These are phyloP conservation scores for Hanseniaspora pseudoguilliermondii DNA, from an alignment of 805 yeast genomes.

Conservation along the genomic window DNA sequence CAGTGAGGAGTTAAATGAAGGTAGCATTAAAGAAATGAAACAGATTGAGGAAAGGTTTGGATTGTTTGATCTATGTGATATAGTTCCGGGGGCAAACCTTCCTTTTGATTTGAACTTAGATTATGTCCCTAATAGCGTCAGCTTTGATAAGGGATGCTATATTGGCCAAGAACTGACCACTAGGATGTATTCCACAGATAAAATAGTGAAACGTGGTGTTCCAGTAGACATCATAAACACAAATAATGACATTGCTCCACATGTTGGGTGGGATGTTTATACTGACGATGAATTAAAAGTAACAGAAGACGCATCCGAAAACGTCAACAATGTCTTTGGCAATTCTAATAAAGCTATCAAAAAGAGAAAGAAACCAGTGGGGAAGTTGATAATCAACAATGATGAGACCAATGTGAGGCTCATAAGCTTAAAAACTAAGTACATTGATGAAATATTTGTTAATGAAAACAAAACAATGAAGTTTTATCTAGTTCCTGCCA, in stretches of 20 bases:
- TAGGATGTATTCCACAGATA: conserved; percentile 71
- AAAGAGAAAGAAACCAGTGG: conserved; percentile 39
- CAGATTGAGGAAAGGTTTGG: not conserved
- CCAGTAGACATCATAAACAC: conserved; percentile 38
- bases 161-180: conserved; percentile 93
- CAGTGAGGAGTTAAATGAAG: not conserved
- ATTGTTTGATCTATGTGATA: not conserved
- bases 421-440: conserved; percentile 33
- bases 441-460: conserved; percentile 23
- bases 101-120: conserved; percentile 84
- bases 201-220: conserved; percentile 66
- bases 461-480: conserved; percentile 24
- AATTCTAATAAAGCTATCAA: conserved; percentile 17
- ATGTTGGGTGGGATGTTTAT: conserved; percentile 18
- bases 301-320: not conserved
- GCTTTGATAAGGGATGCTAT: conserved; percentile 87
- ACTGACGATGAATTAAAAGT: not conserved
- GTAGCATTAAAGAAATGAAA: not conserved
- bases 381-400: conserved; percentile 43
- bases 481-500: conserved; percentile 23
- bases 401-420: conserved; percentile 58
- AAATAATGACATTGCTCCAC: not conserved
- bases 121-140: conserved; percentile 54
- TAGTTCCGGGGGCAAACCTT: conserved; percentile 27
- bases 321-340: conserved; percentile 33